Evolutionary conservation across 176 grass and related monocot species (phyloP), one percentile per base, ranked within the genome.

Genomic region (Oryza brachyantha): DNA sequence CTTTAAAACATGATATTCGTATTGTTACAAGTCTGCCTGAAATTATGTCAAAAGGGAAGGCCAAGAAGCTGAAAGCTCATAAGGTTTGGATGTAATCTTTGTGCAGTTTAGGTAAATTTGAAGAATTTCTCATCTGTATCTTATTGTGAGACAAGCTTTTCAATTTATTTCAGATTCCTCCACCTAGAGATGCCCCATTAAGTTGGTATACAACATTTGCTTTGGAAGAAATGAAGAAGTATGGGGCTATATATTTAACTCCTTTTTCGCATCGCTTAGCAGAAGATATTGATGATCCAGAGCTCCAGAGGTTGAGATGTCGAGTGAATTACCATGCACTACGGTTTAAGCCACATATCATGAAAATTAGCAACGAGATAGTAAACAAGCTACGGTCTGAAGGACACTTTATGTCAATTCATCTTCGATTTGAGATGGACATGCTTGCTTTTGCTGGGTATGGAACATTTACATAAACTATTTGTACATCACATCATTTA

Each of bases 381-480:
- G 94, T 97, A 73, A 92, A 88, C 74, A 97, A 84, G 74, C 89
- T 97, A 19, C 90, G 87, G 28, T 72, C 84, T 32, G 75, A 94
- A 84, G 94, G 91, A 54, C 94, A 90, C 81, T 97, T 94, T 48
- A 90, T 97, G 91, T 94, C 94, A 45, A 94, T 97, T 85, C 94
- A 97, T 86, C 89, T 97, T 82, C 82, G 94, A 1, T 97, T 97
- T 58, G 94, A 97, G 89, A 92, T 97, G 94, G 94, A 97, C 81
- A 97, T 94, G 94, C 94, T 97, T 82, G 87, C 94, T 75, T 97
- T 97, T 94, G 91, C 94, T 79, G 94, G 94, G 94, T 97, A 94
- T 65, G 31, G 29, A 36, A 36, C 46, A 46, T 81, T 86, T 27
- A n/a, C 50, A 35, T 72, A 48, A 26, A 62, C 8, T 64, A 39